phyloP scores from a whole-genome alignment of 2,329 filamentous ascomycete genomes.

The Colletotrichum sp. region DNA sequence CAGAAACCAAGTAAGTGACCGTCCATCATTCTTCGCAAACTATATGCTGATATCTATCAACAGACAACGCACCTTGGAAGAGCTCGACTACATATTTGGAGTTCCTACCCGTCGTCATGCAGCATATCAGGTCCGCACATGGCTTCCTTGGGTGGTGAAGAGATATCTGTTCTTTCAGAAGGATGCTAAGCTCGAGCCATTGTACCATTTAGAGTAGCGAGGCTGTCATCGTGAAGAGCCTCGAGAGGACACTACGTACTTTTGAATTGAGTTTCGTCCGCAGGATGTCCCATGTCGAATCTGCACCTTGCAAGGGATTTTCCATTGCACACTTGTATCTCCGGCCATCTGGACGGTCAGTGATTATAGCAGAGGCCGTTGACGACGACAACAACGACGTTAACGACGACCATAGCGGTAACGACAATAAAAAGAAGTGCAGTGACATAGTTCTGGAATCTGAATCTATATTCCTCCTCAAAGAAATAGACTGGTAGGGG shows the following conservation, averaged over 20 bases:
- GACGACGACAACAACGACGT: background rate
- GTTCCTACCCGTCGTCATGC: conserved; percentile 35
- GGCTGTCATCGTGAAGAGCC: background rate
- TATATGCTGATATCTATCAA: background rate
- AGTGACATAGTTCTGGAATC: accelerated
- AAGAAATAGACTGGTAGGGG: background rate
- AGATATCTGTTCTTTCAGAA: conserved; percentile 39
- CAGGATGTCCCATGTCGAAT: background rate
- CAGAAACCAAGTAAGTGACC: conserved; percentile 51
- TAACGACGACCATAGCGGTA: too few relatives aligned
- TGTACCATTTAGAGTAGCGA: conserved; percentile 40
- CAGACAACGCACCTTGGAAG: conserved; percentile 51
- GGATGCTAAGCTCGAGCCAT: conserved; percentile 39
- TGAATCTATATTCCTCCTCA: background rate
- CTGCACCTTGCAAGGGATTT: background rate
- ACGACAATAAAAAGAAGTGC: background rate
- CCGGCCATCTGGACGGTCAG: too few relatives aligned
- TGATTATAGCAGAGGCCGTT: background rate
- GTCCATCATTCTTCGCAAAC: background rate
- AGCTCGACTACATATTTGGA: conserved; percentile 44
- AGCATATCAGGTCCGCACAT: conserved; percentile 35
- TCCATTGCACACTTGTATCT: too few relatives aligned
- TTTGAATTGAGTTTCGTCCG: background rate
- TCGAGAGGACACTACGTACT: background rate
- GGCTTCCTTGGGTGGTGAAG: conserved; percentile 36